phyloP scores from a whole-genome alignment of 1,139 yeast species.

The Zygotorulaspora mrakii region DNA sequence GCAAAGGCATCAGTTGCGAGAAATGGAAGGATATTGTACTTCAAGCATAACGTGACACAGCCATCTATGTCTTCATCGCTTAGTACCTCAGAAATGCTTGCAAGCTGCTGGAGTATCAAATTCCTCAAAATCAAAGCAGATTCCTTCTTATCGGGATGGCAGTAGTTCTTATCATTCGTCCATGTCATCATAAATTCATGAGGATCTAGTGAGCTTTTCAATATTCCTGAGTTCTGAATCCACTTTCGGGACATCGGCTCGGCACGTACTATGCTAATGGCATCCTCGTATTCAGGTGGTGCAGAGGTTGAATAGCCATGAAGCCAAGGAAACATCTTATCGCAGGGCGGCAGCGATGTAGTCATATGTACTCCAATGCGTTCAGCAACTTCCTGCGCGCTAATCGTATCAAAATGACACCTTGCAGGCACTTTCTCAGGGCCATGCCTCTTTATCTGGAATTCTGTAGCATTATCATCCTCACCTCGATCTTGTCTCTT shows the following conservation, averaged over 20 bases:
- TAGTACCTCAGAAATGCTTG: constrained; percentile 4
- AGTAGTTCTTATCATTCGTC: constrained; percentile 18
- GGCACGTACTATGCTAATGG: constrained; percentile 51
- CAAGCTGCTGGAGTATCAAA: constrained; percentile 10
- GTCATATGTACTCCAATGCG: constrained; percentile 18
- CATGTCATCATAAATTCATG: constrained; percentile 53
- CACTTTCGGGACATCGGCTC: constrained; percentile 36
- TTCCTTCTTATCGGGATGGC: constrained; percentile 11
- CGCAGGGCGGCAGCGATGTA: constrained; percentile 62
- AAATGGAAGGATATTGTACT: constrained; percentile 28
- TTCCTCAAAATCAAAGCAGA: constrained; percentile 12
- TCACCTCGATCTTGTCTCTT: constrained; percentile 14
- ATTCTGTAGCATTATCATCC: constrained; percentile 6
- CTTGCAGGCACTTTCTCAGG: constrained; percentile 6
- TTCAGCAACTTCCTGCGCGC: constrained; percentile 12
- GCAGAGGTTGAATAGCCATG: constrained; percentile 53
- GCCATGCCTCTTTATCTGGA: constrained; percentile 14
- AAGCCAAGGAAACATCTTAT: constrained; percentile 81
- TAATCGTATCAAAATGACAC: constrained; percentile 8
- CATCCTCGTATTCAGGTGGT: constrained; percentile 31
- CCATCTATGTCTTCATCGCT: constrained; percentile 12
- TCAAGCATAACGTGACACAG: constrained; percentile 20
- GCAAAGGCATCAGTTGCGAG: constrained; percentile 29
- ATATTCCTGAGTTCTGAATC: constrained; percentile 43
- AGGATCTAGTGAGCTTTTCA: constrained; percentile 62